Evolutionary conservation across 1,284 basidiomycete genomes (phyloP), one percentile per base, ranked within the genome.

Genomic region (Sphagnurus paluster): DNA sequence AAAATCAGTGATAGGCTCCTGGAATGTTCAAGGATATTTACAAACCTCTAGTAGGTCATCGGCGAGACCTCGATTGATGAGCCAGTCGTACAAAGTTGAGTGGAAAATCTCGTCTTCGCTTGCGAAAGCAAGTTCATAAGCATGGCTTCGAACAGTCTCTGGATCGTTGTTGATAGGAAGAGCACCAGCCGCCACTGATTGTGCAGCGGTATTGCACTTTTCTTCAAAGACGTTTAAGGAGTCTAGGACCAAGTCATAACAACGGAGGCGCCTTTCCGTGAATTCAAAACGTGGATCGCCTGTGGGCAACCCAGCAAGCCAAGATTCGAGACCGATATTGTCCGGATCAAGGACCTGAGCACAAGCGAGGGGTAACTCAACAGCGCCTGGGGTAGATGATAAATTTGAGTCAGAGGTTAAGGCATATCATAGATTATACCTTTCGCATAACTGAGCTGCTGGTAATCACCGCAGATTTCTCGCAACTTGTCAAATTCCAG

Each of bases 91-190:
- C 51, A 99, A 67, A 37, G 86, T 87, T 30, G 88, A 93, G 68
- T 99, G 95, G 74, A 98, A 98, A 66, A 97, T 83, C 57, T 93
- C 86, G 64, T 99, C 96, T 41, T 88, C 79, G 50, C 87, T 87
- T 1, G 80, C 74, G 51, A 98, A 87, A 0, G 93, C 92, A 47
- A 93, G 74, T 33, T 87, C 82, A 61, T 90, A 92, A 0, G 90
- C 89, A 59, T 86, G 83, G 34, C 73, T 77, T 39, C 85, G 77
- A 13, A 88, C 78, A 19, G 77, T 73, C 53, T 90, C 87, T 10
- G 77, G 73, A 44, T 86, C 82, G 29, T 80, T 79, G 23, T 53
- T 45, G 28, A 67, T 49, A 44, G 60, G 50, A 38, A 62, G 52
- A 19, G 57, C 48, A 33, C 55, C 47, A 14, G 64, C 53, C 16